Percentiles rank a stretch among this genome's conserved stretches.
Conservation (phyloP, 2,329 filamentous ascomycete species). For the Hansfordia pulvinata region DNA sequence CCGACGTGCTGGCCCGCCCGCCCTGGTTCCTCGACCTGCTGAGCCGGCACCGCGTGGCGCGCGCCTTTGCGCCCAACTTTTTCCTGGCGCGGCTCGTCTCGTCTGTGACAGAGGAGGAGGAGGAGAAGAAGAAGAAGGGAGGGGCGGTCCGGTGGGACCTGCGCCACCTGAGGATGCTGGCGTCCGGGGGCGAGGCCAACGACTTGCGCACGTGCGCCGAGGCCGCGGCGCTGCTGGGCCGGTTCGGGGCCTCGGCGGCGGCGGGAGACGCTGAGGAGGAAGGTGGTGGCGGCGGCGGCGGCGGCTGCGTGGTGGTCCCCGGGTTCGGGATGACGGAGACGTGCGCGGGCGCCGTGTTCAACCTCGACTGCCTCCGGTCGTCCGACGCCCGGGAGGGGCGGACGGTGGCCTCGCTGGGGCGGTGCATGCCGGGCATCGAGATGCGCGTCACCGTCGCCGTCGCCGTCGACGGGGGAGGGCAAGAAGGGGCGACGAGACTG, state of each 20-base stretch:
- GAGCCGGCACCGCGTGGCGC: conserved; percentile 23
- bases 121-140: too few relatives aligned
- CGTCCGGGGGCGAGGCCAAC: conserved; percentile 33
- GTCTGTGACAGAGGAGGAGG: conserved; percentile 1
- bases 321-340: conserved; percentile 40
- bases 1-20: conserved; percentile 25
- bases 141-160: conserved; percentile 12
- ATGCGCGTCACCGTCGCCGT: conserved; percentile 20
- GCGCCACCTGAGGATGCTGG: conserved; percentile 14
- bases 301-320: conserved; percentile 19
- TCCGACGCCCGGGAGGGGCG: conserved; percentile 18
- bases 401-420: conserved; percentile 23
- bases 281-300: too few relatives aligned
- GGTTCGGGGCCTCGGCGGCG: conserved; percentile 19
- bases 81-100: conserved; percentile 15
- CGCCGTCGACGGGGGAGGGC: conserved; percentile 4
- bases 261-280: too few relatives aligned
- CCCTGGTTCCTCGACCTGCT: conserved; percentile 22
- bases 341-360: conserved; percentile 33
- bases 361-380: conserved; percentile 21
- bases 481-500: too few relatives aligned
- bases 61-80: conserved; percentile 29
- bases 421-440: conserved; percentile 20
- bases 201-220: conserved; percentile 16
- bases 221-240: conserved; percentile 13